Evolutionary conservation across 1,139 yeast species (phyloP), one percentile per base, ranked within the genome.

Genomic region (Scheffersomyces quercinus): DNA sequence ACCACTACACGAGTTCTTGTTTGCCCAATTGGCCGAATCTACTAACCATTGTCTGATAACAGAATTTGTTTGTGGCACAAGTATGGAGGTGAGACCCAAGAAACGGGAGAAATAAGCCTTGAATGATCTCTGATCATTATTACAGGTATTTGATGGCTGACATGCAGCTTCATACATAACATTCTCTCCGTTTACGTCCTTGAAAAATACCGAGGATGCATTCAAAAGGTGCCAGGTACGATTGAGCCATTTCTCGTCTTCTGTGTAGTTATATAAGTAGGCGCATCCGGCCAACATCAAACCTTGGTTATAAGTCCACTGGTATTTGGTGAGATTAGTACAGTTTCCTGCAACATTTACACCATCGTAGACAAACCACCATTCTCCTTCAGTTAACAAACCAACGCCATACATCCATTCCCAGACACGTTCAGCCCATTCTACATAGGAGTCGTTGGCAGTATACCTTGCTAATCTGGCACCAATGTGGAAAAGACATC

Each of bases 261-360:
- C 64, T n/a, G 95, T 87, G 50, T 71, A 67, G 57, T 85, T 78
- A 64, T 84, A 85, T 60, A 88, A 60, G 58, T 80, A 85, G 1
- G 95, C 95, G 48, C 81, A 65, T 1, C 96, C 96, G 2, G 86
- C 72, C 58, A 87, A 62, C 62, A 84, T 64, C 28, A 85, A 72
- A n/a, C 91, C 96, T 60, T 84, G 85, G 59, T 87, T 85, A 62
- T 88, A 88, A 12, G 89, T 78, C 95, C 95, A 88, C 59, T 81
- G 81, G 34, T 73, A 70, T 33, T 66, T 64, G 30, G 82, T 73
- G 35, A 81, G 57, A 28, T 73, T 70, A 3, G 82, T 56, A 62
- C 96, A 88, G 65, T 82, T 79, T 46, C 68, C 63, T 33, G 59
- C 67, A 38, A 81, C 73, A 49, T 77, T 69, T n/a, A 88, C 88